phyloP scores from a whole-genome alignment of 805 yeast species.

The Schwanniomyces pseudopolymorphus region DNA sequence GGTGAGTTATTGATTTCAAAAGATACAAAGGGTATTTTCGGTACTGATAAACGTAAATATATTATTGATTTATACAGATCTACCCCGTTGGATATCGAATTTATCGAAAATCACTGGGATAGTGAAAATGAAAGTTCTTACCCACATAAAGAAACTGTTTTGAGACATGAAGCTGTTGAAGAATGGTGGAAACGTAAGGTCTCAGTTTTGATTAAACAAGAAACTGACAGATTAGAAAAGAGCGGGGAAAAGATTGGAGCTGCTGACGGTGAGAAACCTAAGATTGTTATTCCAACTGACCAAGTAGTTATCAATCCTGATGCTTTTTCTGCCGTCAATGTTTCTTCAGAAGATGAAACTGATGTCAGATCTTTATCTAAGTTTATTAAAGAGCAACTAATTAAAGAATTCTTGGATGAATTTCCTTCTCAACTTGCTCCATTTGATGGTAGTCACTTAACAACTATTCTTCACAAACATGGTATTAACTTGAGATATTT shows the following conservation, averaged over 20 bases:
- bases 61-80: constrained; percentile 81
- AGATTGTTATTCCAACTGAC: constrained; percentile 52
- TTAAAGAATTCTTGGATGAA: constrained; percentile 62
- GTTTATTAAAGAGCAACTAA: constrained; percentile 55
- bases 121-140: constrained; percentile 48
- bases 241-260: constrained; percentile 29
- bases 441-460: constrained; percentile 76
- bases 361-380: constrained; percentile 70
- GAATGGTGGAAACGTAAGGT: constrained; percentile 83
- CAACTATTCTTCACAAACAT: constrained; percentile 63
- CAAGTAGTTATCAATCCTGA: constrained; percentile 75
- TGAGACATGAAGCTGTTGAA: constrained; percentile 87
- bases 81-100: constrained; percentile 80
- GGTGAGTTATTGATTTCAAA: constrained; percentile 63
- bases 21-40: constrained; percentile 81
- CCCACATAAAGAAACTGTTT: constrained; percentile 76
- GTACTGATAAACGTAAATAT: constrained; percentile 83
- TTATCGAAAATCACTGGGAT: constrained; percentile 57
- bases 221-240: constrained; percentile 47
- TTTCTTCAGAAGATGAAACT: constrained; percentile 51
- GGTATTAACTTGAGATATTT: constrained; percentile 92
- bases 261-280: constrained; percentile 42
- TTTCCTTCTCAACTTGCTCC: constrained; percentile 62
- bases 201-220: constrained; percentile 49
- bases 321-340: constrained; percentile 51